These are phyloP conservation scores for Dioscorea dumetorum DNA, from an alignment of 106 monocot genomes.

Conservation along the genomic window DNA sequence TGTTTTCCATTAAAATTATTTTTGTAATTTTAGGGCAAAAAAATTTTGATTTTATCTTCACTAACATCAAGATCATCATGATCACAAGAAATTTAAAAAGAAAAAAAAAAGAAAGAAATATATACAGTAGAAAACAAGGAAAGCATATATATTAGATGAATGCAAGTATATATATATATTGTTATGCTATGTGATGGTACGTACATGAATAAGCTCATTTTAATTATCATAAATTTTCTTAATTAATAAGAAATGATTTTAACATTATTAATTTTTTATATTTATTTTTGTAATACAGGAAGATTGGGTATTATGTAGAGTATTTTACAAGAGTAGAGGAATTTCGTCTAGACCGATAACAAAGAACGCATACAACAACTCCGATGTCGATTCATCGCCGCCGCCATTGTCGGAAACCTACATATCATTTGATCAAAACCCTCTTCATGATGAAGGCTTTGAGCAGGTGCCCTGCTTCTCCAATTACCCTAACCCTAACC, in stretches of 20 bases:
- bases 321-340: constrained; percentile 60
- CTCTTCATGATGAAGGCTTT: constrained; percentile 18
- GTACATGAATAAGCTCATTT: too few species aligned
- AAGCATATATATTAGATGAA: too few species aligned
- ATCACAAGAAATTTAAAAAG: too few species aligned
- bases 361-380: constrained; percentile 17
- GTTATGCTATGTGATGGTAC: too few species aligned
- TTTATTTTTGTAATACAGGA: constrained; percentile 32
- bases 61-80: too few species aligned
- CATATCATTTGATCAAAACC: constrained; percentile 21
- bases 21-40: too few species aligned
- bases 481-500: constrained; percentile 13
- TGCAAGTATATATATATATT: too few species aligned
- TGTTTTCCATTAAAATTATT: too few species aligned
- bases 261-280: not conserved
- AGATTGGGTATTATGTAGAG: constrained; percentile 91
- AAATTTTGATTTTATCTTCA: too few species aligned
- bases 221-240: too few species aligned
- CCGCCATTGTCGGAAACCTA: constrained; percentile 58
- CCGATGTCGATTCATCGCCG: constrained; percentile 22
- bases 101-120: too few species aligned
- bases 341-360: constrained; percentile 14
- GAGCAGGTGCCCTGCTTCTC: constrained; percentile 99
- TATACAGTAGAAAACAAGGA: too few species aligned
- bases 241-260: not conserved